These are phyloP conservation scores for Amoebophrya sp. DNA, from an alignment of 169 alveolate species.

Conservation along the genomic window DNA sequence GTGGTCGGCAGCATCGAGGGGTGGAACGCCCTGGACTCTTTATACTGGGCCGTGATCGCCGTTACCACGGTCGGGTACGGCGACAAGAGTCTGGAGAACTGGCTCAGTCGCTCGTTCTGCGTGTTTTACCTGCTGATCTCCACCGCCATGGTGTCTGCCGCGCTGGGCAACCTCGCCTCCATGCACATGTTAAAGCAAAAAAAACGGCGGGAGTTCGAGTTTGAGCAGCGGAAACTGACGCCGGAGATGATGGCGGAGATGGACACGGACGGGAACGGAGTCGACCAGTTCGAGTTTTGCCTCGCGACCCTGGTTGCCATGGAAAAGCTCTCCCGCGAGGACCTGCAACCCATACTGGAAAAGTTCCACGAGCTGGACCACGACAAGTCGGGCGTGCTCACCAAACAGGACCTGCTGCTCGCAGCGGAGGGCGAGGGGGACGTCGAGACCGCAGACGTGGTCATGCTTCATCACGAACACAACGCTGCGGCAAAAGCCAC, in stretches of 20 bases:
- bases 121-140: neutral
- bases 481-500: no score
- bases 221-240: neutral
- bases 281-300: slow-evolving; percentile 1
- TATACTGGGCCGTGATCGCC: neutral
- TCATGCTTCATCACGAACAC: no score
- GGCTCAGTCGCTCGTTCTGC: neutral
- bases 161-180: neutral
- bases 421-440: neutral
- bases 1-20: neutral
- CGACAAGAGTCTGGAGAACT: neutral
- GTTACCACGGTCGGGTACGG: slow-evolving; percentile 23
- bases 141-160: neutral
- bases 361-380: neutral
- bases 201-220: neutral
- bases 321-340: neutral
- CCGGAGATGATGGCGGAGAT: slow-evolving; percentile 22
- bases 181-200: neutral
- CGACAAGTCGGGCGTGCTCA: neutral
- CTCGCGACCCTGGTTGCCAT: slow-evolving; percentile 2
- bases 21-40: neutral
- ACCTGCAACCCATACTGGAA: neutral
- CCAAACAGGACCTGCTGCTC: neutral
- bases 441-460: no score
- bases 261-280: slow-evolving; percentile 23